Evolutionary conservation across 1,139 yeast genomes (phyloP), one percentile per base, ranked within the genome.

Genomic region (Blastobotrys indianensis): DNA sequence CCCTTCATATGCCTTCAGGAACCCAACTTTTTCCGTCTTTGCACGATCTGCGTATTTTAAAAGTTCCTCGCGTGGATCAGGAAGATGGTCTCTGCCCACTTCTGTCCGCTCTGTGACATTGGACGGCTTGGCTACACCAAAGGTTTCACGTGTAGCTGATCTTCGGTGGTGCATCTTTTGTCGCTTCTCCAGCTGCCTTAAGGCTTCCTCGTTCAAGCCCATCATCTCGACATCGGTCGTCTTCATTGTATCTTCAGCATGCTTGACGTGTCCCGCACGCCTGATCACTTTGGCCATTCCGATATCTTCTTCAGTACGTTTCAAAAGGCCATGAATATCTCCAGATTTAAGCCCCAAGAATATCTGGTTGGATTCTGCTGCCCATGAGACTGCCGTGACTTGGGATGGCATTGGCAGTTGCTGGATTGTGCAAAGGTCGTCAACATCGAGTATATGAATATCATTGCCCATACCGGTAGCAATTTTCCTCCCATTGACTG

Each of bases 11-110:
- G 44, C 44, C 2, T 37, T 20, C 17, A 45, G 36, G 17, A 30
- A 44, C 3, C 44, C 47, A 9, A 37, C 15, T 9, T 32, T 29
- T 13, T 42, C 40, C 12, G 55, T 49, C 44, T 62, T 54, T 9
- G 65, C 63, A n/a, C 55, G 49, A 17, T 61, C 62, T 6, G 69
- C 68, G 44, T 58, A 66, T 46, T 64, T 64, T 28, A 65, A 54
- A 39, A 67, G 50, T 11, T 65, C 69, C 45, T 66, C 70, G 32
- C 71, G 51, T 2, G 72, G 70, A 48, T 67, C 71, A 47, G 16
- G 51, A 49, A 39, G 32, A 4, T 30, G 32, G 15, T 31, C 15
- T 8, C 15, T 13, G 5, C 15, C 36, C 6, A n/a, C 36, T 4
- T 16, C 15, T 33, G 36, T 33, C 15, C 9, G 36, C 16, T 11